These are phyloP conservation scores for Fraxinus nigra DNA, from an alignment of 305 asterid species.

Conservation along the genomic window DNA sequence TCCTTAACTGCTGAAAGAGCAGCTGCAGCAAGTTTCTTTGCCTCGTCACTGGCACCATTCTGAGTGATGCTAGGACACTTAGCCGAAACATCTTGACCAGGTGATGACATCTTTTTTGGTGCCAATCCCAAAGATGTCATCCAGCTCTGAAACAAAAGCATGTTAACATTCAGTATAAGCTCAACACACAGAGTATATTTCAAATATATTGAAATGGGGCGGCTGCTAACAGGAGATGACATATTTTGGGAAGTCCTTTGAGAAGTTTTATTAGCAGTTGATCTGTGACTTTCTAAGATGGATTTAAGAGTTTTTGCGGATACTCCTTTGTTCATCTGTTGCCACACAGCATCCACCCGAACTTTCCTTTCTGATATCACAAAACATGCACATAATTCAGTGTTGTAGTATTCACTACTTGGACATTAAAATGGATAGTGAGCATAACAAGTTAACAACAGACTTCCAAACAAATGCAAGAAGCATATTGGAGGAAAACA, in stretches of 20 bases:
- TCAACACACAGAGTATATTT: conserved; percentile 7
- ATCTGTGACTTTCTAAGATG: conserved; percentile 41
- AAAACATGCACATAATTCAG: conserved; percentile 14
- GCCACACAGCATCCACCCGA: conserved; percentile 84
- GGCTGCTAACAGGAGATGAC: conserved; percentile 43
- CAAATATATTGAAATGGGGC: conserved; percentile 13
- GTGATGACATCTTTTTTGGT: conserved; percentile 49
- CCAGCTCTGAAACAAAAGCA: conserved; percentile 58
- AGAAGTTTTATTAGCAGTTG: conserved; percentile 37
- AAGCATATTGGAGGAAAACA: background rate
- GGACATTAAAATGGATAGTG: background rate
- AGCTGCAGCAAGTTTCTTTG: conserved; percentile 80
- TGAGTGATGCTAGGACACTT: conserved; percentile 28
- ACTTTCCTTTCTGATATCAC: conserved; percentile 63
- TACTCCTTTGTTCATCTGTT: conserved; percentile 89
- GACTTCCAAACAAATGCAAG: background rate
- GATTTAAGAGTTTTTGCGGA: conserved; percentile 58
- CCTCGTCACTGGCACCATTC: conserved; percentile 52
- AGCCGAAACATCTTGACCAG: conserved; percentile 37
- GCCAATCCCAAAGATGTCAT: conserved; percentile 72
- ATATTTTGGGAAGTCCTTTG: conserved; percentile 37
- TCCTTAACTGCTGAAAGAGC: conserved; percentile 58
- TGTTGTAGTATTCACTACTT: background rate
- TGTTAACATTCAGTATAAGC: conserved; percentile 18
- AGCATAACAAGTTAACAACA: background rate